Evolutionary conservation across 805 yeast species (phyloP), one percentile per base, ranked within the genome.

Genomic region (Candida michaelii): DNA sequence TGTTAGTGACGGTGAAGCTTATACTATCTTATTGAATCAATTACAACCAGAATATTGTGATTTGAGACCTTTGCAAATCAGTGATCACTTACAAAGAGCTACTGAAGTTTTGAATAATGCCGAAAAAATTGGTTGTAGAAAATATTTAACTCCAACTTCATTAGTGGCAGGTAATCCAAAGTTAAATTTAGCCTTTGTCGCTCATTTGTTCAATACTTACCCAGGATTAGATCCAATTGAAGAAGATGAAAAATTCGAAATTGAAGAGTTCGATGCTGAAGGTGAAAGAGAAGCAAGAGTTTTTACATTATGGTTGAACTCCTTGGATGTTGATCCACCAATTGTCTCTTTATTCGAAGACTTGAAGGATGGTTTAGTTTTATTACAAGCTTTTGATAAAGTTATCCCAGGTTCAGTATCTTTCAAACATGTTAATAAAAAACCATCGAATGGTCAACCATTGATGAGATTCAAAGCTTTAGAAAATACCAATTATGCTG

Each of bases 221-320:
- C 99, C 99, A 37, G 98, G 99, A 38, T 77, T 93, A 51, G 98
- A 90, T 47, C 98, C 98, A 45, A 79, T 91, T 50, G 95, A 88
- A 59, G 98, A 90, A 66, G 74, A 71, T 45, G 97, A 91, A 63
- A 85, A 82, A 55, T 87, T 93, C 21, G 98, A 90, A 61, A 88
- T 93, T 54, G 99, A 93, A 71, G 98, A 89, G 53, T 93, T 93
- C 58, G 99, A 93, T 62, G 99, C 99, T 18, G 99, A 93, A 69
- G 99, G 99, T 49, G 99, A 93, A 70, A 86, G 99, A 70, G 99
- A 93, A 71, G 99, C 99, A 3, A 80, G 99, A 65, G 99, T 93
- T 10, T 93, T 93, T 69, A 93, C 99, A 5, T 71, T 93, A 58
- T 93, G 99, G 99, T 79, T 93, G 60, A 93, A 93, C 68, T 89